These are phyloP conservation scores for Saturnispora diversa DNA, from an alignment of 805 yeast genomes.

Conservation along the genomic window DNA sequence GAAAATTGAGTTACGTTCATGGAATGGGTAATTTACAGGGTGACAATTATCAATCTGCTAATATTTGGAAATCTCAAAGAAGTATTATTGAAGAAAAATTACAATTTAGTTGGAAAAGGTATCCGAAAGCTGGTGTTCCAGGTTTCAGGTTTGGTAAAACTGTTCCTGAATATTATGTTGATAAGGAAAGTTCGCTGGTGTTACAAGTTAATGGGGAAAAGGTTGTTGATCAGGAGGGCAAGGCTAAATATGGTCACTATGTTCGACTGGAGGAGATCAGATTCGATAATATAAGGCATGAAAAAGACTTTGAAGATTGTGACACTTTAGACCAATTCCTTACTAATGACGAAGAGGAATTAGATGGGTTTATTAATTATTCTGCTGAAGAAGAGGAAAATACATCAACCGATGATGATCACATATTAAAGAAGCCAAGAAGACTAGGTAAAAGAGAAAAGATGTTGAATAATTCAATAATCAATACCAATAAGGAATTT, in stretches of 20 bases:
- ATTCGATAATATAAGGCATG: background rate
- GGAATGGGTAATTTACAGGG: constrained; percentile 5
- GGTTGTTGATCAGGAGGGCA: constrained; percentile 9
- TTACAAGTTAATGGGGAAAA: constrained; percentile 3
- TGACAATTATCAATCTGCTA: background rate
- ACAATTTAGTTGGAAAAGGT: constrained; percentile 2
- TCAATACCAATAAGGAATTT: background rate
- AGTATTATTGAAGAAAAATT: constrained; percentile 50
- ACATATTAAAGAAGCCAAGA: background rate
- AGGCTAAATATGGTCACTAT: constrained; percentile 6
- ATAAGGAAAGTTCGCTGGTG: background rate
- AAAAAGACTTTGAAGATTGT: constrained; percentile 7
- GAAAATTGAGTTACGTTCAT: constrained; percentile 5
- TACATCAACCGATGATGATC: constrained; percentile 1
- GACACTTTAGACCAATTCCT: constrained; percentile 3
- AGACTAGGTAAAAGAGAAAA: background rate
- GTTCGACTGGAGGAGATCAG: constrained; percentile 4
- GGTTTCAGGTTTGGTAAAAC: constrained; percentile 49
- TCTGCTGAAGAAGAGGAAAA: background rate
- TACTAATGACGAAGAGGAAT: background rate
- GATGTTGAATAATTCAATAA: constrained; percentile 4
- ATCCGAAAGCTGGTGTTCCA: constrained; percentile 8
- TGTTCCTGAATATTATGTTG: constrained; percentile 39
- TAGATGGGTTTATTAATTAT: constrained; percentile 4
- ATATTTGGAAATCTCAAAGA: constrained; percentile 47